Evolutionary conservation across 1,284 basidiomycete species (phyloP).

Genomic region (Clitocybe nebularis): DNA sequence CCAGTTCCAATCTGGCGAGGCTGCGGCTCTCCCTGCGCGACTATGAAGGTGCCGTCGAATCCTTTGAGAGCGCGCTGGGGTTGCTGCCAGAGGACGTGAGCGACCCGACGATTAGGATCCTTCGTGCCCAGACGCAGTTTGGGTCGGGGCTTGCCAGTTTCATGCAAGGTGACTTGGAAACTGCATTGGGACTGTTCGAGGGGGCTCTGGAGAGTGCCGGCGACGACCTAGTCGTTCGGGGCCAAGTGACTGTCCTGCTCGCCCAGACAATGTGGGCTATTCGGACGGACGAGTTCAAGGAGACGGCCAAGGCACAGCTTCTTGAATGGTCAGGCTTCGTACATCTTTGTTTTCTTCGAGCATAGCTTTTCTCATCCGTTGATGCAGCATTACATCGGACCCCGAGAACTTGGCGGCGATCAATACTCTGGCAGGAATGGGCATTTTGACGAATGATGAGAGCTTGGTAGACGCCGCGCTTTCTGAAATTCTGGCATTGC

Average conservation of each 20-base stretch:
- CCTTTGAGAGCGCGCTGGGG: slow-evolving; percentile 71
- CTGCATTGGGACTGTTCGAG: slow-evolving; percentile 66
- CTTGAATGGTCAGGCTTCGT: slow-evolving; percentile 78
- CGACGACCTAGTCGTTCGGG: slow-evolving; percentile 46
- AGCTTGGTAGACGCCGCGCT: slow-evolving; percentile 84
- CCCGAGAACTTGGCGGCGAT: slow-evolving; percentile 77
- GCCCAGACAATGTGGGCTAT: slow-evolving; percentile 82
- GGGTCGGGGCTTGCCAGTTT: slow-evolving; percentile 72
- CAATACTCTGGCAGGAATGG: slow-evolving; percentile 82
- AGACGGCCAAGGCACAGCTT: slow-evolving; percentile 76
- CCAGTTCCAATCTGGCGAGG: slow-evolving; percentile 81
- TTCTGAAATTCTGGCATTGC: slow-evolving; percentile 71
- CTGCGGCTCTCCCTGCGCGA: slow-evolving; percentile 62
- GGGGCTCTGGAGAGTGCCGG: slow-evolving; percentile 54
- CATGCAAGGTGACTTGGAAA: slow-evolving; percentile 59
- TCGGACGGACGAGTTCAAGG: slow-evolving; percentile 69
- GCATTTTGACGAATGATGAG: slow-evolving; percentile 75
- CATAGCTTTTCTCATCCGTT: no score
- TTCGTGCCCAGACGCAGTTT: slow-evolving; percentile 67
- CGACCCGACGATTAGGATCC: slow-evolving; percentile 28
- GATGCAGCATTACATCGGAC: slow-evolving; percentile 63
- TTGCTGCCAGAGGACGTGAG: slow-evolving; percentile 55
- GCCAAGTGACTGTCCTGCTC: slow-evolving; percentile 74
- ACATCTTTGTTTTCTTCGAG: no score
- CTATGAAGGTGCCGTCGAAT: slow-evolving; percentile 60